Percentiles rank a stretch among this genome's conserved stretches.
Conservation (phyloP, 2,329 filamentous ascomycete genomes). For the Aspergillus sp. region DNA sequence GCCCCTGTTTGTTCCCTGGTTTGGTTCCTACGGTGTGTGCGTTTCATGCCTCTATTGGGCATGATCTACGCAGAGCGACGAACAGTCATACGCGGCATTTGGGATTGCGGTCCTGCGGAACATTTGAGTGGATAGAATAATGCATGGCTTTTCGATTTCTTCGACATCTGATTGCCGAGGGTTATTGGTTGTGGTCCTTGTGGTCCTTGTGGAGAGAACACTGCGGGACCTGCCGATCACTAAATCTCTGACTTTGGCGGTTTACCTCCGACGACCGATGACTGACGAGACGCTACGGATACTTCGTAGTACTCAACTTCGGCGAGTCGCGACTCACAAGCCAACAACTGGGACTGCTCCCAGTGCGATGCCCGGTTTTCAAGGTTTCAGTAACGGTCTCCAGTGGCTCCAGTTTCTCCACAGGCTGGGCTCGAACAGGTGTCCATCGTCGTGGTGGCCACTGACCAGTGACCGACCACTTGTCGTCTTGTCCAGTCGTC, state of each 20-base stretch:
- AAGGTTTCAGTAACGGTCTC: not conserved
- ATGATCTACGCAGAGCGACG: not conserved
- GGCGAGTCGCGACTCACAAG: not conserved
- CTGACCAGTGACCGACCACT: no score
- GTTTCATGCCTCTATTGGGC: not conserved
- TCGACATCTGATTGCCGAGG: not conserved
- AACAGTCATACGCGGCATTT: not conserved
- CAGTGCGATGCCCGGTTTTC: not conserved
- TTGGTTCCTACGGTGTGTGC: not conserved
- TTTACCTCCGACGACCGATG: not conserved
- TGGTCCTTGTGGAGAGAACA: not conserved
- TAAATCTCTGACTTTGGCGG: not conserved
- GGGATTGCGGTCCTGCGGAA: not conserved
- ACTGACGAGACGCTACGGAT: no score
- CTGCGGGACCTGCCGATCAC: conserved; percentile 5
- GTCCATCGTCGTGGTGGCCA: no score
- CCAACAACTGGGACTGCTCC: not conserved
- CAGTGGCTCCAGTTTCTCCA: not conserved
- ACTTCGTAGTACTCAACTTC: not conserved
- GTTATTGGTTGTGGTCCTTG: not conserved
- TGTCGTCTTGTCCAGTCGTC: no score
- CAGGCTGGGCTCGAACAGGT: not conserved
- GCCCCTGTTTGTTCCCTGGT: not conserved
- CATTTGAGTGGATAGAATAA: not conserved
- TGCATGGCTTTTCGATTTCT: not conserved